Conservation (phyloP, 1,284 basidiomycete genomes). For the Anthracocystis walkeri region DNA sequence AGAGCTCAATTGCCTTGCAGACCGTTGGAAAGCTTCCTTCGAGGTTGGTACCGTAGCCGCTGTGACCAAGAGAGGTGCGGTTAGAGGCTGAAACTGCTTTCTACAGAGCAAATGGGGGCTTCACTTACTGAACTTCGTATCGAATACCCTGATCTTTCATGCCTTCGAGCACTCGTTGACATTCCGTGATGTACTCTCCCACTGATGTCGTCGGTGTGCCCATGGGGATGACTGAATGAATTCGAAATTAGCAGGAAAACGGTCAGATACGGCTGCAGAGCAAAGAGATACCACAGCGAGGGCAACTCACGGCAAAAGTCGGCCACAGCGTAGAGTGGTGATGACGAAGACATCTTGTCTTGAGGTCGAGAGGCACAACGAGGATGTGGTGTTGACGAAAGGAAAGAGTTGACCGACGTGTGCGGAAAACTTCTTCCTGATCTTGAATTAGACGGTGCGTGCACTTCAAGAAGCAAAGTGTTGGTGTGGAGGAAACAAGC, state of each 20-base stretch:
- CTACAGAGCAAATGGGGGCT: not conserved
- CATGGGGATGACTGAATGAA: constrained; percentile 64
- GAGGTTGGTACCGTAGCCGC: constrained; percentile 68
- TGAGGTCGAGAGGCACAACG: not conserved
- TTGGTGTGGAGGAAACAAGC: constrained; percentile 34
- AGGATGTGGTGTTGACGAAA: not conserved
- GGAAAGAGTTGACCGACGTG: not conserved
- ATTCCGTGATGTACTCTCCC: constrained; percentile 67
- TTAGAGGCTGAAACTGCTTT: constrained; percentile 4
- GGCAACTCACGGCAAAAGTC: constrained; percentile 59
- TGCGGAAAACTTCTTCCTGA: too few relatives aligned
- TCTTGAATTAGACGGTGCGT: constrained; percentile 9
- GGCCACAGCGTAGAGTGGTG: constrained; percentile 51
- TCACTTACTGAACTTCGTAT: constrained; percentile 64
- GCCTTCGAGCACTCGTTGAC: constrained; percentile 63
- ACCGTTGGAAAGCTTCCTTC: constrained; percentile 64
- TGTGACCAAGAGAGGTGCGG: constrained; percentile 10
- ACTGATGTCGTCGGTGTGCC: constrained; percentile 66
- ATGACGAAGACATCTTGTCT: constrained; percentile 9
- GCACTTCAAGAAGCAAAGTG: constrained; percentile 17
- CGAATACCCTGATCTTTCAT: constrained; percentile 60
- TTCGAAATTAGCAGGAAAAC: not conserved
- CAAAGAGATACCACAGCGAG: too few relatives aligned
- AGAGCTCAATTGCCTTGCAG: constrained; percentile 61
- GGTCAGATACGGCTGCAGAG: not conserved